A percentile compares a stretch with the other conserved stretches of the same genome.
Evolutionary conservation across 495 filamentous ascomycete genomes (phyloP).

Genomic region (Neurospora hispaniola): DNA sequence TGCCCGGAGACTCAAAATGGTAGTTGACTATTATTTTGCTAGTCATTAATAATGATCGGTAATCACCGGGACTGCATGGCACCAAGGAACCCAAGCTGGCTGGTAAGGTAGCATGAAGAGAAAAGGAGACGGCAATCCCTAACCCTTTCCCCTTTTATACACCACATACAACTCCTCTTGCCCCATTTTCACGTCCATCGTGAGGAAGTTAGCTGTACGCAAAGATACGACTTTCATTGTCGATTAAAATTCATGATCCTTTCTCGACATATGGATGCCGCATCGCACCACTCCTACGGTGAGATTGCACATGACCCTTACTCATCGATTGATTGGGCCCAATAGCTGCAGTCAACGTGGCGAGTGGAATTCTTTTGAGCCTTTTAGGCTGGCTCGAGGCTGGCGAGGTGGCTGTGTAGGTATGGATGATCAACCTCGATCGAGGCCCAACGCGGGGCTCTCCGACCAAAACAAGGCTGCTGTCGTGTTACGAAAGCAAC

Average conservation of each 20-base stretch:
- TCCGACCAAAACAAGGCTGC: not conserved
- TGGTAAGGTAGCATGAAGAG: not conserved
- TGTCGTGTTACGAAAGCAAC: not conserved
- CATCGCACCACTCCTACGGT: not conserved
- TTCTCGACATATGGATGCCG: not conserved
- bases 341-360: not conserved
- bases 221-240: not conserved
- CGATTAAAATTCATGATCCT: not conserved
- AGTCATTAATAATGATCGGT: not conserved
- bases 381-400: not conserved
- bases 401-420: not conserved
- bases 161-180: not conserved
- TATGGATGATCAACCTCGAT: not conserved
- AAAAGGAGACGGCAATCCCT: not conserved
- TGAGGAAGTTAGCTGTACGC: not conserved
- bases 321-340: not conserved
- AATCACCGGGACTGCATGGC: not conserved
- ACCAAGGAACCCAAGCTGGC: not conserved
- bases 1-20: not conserved
- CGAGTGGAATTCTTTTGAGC: not conserved
- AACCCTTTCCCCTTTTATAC: not conserved
- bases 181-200: not conserved
- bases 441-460: not conserved
- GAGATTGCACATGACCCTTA: not conserved
- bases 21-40: not conserved